Conservation (phyloP, 768 basidiomycete species). For the Zangia roseola region DNA sequence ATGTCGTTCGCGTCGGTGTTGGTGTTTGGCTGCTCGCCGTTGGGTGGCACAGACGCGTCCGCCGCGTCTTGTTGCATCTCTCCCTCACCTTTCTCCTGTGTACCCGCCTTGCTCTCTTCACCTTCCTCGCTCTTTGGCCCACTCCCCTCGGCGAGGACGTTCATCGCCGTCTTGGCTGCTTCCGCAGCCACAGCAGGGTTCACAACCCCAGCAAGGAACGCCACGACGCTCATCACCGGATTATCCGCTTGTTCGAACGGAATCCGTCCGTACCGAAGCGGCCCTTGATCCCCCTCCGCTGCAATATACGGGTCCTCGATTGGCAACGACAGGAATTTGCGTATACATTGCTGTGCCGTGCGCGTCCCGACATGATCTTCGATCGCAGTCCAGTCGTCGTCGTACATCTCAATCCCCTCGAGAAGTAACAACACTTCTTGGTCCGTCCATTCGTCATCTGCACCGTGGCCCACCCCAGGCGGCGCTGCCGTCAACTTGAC, state of each 20-base stretch:
- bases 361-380: conserved; percentile 93
- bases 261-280: conserved; percentile 70
- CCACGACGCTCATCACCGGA: conserved; percentile 98
- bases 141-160: conserved; percentile 68
- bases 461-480: conserved; percentile 34
- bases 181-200: conserved; percentile 88
- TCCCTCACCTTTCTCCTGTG: conserved; percentile 41
- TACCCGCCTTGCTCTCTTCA: conserved; percentile 34
- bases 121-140: conserved; percentile 38
- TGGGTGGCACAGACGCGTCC: conserved; percentile 7
- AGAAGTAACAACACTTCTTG: conserved; percentile 85
- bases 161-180: conserved; percentile 88
- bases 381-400: conserved; percentile 93
- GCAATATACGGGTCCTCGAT: conserved; percentile 94
- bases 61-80: conserved; percentile 39
- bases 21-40: conserved; percentile 15
- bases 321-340: conserved; percentile 91
- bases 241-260: conserved; percentile 96
- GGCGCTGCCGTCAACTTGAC: conserved; percentile 66
- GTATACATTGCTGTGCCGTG: conserved; percentile 91
- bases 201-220: conserved; percentile 92
- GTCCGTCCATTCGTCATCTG: conserved; percentile 81
- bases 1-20: conserved; percentile 35
- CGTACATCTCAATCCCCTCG: conserved; percentile 98
- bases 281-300: conserved; percentile 72